Percentiles rank a stretch among this genome's conserved stretches.
Evolutionary conservation across 2,329 filamentous ascomycete species (phyloP).

Genomic region (Furcasterigmium sp.): DNA sequence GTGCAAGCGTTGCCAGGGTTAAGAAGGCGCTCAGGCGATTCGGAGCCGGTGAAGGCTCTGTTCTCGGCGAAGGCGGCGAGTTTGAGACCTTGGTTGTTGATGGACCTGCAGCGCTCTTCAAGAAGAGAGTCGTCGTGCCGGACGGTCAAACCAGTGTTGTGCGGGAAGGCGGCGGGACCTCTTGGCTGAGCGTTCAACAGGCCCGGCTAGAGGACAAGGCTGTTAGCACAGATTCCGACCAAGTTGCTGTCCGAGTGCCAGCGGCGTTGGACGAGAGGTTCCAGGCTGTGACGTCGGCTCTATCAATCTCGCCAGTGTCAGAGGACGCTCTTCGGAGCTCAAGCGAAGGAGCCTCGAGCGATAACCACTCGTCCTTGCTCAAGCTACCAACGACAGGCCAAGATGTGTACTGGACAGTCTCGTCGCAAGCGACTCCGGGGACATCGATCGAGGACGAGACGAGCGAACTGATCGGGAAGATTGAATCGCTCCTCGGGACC

Average conservation of each 20-base stretch:
- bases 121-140: constrained; percentile 59
- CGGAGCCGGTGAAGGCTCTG: constrained; percentile 61
- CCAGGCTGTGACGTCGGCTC: constrained; percentile 19
- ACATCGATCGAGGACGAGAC: constrained; percentile 42
- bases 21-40: constrained; percentile 59
- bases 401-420: constrained; percentile 4
- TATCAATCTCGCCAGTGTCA: too few relatives aligned
- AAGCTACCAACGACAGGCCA: not conserved
- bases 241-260: constrained; percentile 48
- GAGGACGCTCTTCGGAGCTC: too few relatives aligned
- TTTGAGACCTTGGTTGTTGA: constrained; percentile 89
- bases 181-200: constrained; percentile 60
- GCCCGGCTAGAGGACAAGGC: constrained; percentile 42
- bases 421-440: constrained; percentile 3
- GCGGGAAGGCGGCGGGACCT: constrained; percentile 69
- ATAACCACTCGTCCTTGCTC: not conserved
- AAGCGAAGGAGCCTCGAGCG: not conserved
- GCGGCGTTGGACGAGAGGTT: constrained; percentile 62
- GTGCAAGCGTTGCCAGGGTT: constrained; percentile 39
- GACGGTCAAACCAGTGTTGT: constrained; percentile 48
- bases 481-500: constrained; percentile 33
- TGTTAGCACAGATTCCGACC: constrained; percentile 6
- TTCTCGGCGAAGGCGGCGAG: constrained; percentile 89
- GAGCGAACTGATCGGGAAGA: constrained; percentile 37
- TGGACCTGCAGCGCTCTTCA: constrained; percentile 71